These are phyloP conservation scores for Alternaria hordeiaustralica DNA, from an alignment of 2,329 filamentous ascomycete species.

Conservation along the genomic window DNA sequence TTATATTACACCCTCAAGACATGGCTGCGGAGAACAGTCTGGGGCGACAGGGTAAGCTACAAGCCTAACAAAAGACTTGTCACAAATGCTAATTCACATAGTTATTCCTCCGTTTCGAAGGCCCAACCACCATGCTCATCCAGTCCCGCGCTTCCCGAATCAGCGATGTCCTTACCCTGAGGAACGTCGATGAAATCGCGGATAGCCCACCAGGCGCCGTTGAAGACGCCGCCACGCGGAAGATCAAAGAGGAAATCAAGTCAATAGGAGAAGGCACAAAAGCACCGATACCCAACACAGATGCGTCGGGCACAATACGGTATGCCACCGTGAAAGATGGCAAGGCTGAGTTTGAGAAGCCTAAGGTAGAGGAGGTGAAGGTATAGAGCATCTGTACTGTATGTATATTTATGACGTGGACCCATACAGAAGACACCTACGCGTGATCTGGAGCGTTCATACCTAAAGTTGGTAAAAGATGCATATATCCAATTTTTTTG, in stretches of 20 bases:
- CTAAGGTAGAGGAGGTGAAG: constrained; percentile 4
- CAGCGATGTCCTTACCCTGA: constrained; percentile 76
- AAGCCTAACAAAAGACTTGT: not conserved
- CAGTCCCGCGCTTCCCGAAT: constrained; percentile 84
- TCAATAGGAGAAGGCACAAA: constrained; percentile 32
- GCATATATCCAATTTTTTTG: not conserved
- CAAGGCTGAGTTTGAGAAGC: constrained; percentile 36
- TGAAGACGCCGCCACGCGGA: constrained; percentile 57
- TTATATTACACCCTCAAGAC: constrained; percentile 74
- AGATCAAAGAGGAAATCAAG: constrained; percentile 47
- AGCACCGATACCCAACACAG: constrained; percentile 23
- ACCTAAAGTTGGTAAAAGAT: not conserved
- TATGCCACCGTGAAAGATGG: constrained; percentile 38
- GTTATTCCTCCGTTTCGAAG: constrained; percentile 88
- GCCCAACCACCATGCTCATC: constrained; percentile 83
- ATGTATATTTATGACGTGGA: constrained; percentile 18
- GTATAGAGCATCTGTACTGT: constrained; percentile 13
- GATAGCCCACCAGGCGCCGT: constrained; percentile 77
- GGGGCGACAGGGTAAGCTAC: constrained; percentile 77
- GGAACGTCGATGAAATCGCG: constrained; percentile 90
- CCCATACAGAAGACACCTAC: not conserved
- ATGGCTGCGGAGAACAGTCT: constrained; percentile 79
- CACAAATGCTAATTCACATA: constrained; percentile 36
- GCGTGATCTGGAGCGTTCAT: not conserved
- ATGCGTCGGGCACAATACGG: constrained; percentile 24